Evolutionary conservation across 202 grass and related monocot genomes (phyloP).

Genomic region (Carex arenaria): DNA sequence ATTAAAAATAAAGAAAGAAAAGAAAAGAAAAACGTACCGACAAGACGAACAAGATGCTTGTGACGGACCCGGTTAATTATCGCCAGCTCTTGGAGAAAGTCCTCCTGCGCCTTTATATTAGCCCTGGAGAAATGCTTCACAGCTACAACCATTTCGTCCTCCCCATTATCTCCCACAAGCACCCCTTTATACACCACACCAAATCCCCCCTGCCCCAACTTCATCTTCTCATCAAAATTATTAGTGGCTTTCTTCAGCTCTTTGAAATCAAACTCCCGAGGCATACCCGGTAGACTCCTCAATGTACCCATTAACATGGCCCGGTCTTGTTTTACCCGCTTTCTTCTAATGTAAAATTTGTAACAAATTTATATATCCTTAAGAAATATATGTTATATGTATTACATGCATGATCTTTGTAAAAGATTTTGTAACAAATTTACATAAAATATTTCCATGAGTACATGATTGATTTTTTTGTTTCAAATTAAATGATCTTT

Average conservation of each 20-base stretch:
- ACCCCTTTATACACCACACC: slow-evolving; percentile 72
- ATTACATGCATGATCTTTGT: no score
- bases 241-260: slow-evolving; percentile 62
- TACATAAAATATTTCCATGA: no score
- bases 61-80: slow-evolving; percentile 80
- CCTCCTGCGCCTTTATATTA: slow-evolving; percentile 70
- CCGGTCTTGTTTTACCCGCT: slow-evolving; percentile 32
- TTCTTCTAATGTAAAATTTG: slow-evolving; percentile 40
- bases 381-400: no score
- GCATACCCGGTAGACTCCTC: slow-evolving; percentile 60
- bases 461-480: no score
- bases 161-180: slow-evolving; percentile 43
- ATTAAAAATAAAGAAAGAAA: background rate
- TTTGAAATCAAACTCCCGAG: slow-evolving; percentile 64
- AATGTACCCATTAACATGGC: slow-evolving; percentile 32
- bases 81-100: slow-evolving; percentile 70
- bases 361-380: no score
- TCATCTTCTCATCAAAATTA: slow-evolving; percentile 82
- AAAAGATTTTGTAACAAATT: no score
- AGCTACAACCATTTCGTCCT: slow-evolving; percentile 43
- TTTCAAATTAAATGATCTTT: no score
- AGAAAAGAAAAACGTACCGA: slow-evolving; percentile 24
- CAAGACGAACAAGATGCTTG: slow-evolving; percentile 62
- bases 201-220: slow-evolving; percentile 70
- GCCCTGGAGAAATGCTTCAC: slow-evolving; percentile 70